These are phyloP conservation scores for Talaromyces wortmannii DNA, from an alignment of 495 filamentous ascomycete species.

Conservation along the genomic window DNA sequence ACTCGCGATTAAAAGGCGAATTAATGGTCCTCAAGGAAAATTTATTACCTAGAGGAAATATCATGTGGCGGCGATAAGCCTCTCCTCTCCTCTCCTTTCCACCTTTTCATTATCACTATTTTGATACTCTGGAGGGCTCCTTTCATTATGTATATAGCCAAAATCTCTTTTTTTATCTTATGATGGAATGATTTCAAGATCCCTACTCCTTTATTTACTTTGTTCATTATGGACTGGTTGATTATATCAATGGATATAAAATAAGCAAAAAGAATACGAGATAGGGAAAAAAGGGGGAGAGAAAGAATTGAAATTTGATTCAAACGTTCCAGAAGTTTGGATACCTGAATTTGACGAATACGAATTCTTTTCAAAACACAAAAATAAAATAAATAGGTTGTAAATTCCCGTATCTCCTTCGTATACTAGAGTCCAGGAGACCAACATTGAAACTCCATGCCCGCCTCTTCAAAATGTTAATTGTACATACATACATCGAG, in stretches of 20 bases:
- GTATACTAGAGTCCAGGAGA: not conserved
- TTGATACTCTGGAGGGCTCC: not conserved
- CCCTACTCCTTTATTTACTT: no score
- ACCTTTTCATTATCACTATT: not conserved
- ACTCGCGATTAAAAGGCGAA: slow-evolving; percentile 31
- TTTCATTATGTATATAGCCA: not conserved
- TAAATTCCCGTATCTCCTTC: not conserved
- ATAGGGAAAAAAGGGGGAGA: no score
- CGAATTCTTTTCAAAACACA: not conserved
- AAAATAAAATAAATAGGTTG: no score
- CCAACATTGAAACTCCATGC: not conserved
- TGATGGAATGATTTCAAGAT: no score
- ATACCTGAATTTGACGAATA: no score
- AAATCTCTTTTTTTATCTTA: no score
- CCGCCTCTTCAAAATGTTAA: not conserved
- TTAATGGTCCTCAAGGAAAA: slow-evolving; percentile 27
- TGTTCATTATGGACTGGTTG: no score
- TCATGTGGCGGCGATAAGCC: slow-evolving; percentile 18
- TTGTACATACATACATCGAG: not conserved
- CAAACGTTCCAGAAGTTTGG: no score
- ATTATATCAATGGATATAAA: no score
- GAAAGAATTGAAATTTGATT: no score
- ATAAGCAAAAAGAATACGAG: no score
- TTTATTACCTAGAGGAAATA: slow-evolving; percentile 17
- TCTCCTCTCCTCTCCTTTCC: not conserved